Evolutionary conservation across 129 eudicot genomes (phyloP).

Genomic region (Gnaphalium uliginosum): DNA sequence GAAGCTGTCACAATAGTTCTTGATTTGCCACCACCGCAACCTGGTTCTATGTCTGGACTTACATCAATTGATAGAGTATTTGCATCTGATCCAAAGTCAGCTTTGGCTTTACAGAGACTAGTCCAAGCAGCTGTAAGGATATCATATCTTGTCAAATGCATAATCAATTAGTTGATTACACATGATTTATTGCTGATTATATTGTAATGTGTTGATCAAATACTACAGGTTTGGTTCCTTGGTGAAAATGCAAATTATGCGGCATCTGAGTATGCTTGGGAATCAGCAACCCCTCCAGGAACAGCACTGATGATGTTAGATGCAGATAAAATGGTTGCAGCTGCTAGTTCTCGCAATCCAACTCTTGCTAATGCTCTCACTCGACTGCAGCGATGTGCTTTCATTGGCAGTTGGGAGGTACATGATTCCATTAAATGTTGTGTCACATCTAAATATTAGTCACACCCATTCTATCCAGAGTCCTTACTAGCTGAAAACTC

Average conservation of each 20-base stretch:
- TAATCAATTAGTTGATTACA: conserved; percentile 16
- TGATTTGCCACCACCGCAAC: conserved; percentile 99
- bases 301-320: conserved; percentile 98
- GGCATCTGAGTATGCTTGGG: conserved; percentile 99
- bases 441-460: conserved; percentile 7
- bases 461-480: background rate
- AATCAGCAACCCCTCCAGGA: conserved; percentile 98
- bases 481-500: background rate
- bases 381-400: conserved; percentile 94
- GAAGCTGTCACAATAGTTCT: conserved; percentile 98
- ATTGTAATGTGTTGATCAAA: conserved; percentile 8
- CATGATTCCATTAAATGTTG: background rate
- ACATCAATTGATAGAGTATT: conserved; percentile 83
- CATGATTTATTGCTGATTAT: conserved; percentile 4
- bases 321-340: conserved; percentile 99
- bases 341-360: conserved; percentile 98
- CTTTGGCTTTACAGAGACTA: conserved; percentile 87
- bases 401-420: conserved; percentile 99
- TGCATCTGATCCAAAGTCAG: conserved; percentile 97
- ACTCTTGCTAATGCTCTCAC: conserved; percentile 91
- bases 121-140: conserved; percentile 93
- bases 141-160: conserved; percentile 7
- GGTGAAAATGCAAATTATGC: conserved; percentile 99
- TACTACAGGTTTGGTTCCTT: conserved; percentile 91
- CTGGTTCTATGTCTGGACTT: conserved; percentile 79